These are phyloP conservation scores for Albifimbria verrucaria DNA, from an alignment of 2,329 filamentous ascomycete genomes.

Conservation along the genomic window DNA sequence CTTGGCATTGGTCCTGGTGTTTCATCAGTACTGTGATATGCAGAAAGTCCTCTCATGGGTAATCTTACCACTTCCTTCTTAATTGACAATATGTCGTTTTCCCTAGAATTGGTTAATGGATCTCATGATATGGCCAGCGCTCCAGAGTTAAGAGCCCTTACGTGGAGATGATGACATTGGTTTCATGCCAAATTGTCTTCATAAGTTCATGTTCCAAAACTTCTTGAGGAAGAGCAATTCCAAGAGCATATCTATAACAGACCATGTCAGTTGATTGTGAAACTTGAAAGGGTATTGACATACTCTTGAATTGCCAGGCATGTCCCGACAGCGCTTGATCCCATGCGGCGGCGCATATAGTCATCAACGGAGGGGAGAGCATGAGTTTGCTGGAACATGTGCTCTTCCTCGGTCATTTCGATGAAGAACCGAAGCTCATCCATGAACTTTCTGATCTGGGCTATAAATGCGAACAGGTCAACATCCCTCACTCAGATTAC, in stretches of 20 bases:
- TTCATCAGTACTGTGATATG: background rate
- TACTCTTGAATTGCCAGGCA: background rate
- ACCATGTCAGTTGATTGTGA: background rate
- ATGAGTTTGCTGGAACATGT: background rate
- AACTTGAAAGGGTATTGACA: background rate
- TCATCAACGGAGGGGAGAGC: background rate
- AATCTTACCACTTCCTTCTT: slow-evolving; percentile 3
- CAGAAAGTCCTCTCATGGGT: too few species aligned
- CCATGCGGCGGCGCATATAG: background rate
- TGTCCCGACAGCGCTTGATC: background rate
- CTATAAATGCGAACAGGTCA: too few species aligned
- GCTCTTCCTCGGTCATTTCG: slow-evolving; percentile 2
- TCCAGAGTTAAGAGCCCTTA: background rate
- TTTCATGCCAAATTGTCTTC: slow-evolving; percentile 1
- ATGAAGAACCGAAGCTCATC: slow-evolving; percentile 2
- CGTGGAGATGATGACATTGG: slow-evolving; percentile 2
- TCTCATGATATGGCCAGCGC: too few species aligned
- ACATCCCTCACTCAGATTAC: background rate
- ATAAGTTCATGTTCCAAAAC: background rate
- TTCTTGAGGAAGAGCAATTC: background rate
- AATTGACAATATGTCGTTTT: slow-evolving; percentile 1
- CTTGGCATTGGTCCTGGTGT: background rate
- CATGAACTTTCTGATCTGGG: background rate
- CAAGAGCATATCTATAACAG: background rate
- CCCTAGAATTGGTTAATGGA: too few species aligned